Evolutionary conservation across 768 basidiomycete genomes (phyloP).

Genomic region (Lentinula boryana): DNA sequence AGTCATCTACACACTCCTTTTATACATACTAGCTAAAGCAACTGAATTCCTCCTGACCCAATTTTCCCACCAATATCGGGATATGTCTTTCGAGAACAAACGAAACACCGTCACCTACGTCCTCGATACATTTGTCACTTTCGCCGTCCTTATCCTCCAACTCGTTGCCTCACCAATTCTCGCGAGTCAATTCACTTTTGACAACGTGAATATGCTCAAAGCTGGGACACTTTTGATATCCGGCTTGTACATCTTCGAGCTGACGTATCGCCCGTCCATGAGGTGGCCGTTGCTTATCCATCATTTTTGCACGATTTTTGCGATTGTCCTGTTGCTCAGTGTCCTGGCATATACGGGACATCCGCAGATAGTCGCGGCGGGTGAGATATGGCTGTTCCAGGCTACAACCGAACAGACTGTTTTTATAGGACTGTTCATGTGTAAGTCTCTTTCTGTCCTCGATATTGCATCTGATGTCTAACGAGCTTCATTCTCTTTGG

Average conservation of each 20-base stretch:
- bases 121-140: background rate
- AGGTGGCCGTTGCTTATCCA: background rate
- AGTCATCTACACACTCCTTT: background rate
- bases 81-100: background rate
- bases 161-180: background rate
- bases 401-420: constrained; percentile 3
- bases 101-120: background rate
- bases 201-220: constrained; percentile 1
- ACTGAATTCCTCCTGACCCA: background rate
- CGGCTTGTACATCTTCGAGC: background rate
- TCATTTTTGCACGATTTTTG: constrained; percentile 1
- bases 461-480: background rate
- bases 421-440: constrained; percentile 2
- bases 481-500: background rate
- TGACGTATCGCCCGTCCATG: background rate
- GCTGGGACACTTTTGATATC: background rate
- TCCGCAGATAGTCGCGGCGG: background rate
- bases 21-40: background rate
- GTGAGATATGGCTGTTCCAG: constrained; percentile 1
- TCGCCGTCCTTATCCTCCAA: background rate
- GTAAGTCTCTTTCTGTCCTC: background rate
- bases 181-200: background rate
- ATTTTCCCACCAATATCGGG: background rate
- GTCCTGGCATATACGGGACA: background rate
- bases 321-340: constrained; percentile 3